Evolutionary conservation across 768 basidiomycete species (phyloP).

Genomic region (Naematelia aurantialba): DNA sequence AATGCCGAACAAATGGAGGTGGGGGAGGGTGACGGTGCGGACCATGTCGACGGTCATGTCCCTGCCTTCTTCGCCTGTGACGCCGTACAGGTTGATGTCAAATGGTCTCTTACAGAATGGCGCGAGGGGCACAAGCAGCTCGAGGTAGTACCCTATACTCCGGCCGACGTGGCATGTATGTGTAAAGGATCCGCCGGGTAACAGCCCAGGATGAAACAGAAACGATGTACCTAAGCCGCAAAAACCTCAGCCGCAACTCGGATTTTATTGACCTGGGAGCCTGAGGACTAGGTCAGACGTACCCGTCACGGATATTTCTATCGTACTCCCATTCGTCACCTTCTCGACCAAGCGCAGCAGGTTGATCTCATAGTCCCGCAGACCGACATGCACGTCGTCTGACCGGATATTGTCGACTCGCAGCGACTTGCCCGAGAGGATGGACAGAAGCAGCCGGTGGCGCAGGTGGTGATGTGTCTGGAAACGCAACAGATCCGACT

Average conservation of each 20-base stretch:
- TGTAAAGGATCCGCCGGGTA: conserved; percentile 71
- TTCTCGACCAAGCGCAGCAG: conserved; percentile 82
- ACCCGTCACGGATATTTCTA: conserved; percentile 97
- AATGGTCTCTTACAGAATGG: conserved; percentile 88
- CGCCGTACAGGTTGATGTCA: conserved; percentile 73
- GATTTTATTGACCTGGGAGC: neutral
- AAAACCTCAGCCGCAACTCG: conserved; percentile 10
- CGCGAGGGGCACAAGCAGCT: conserved; percentile 81
- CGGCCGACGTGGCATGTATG: conserved; percentile 88
- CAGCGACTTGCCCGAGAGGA: conserved; percentile 80
- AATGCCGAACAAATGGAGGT: conserved; percentile 83
- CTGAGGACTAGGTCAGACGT: conserved; percentile 24
- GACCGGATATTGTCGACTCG: conserved; percentile 82
- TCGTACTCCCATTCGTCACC: conserved; percentile 84
- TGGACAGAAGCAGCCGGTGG: conserved; percentile 77
- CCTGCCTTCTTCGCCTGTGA: conserved; percentile 79
- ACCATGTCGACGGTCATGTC: conserved; percentile 91
- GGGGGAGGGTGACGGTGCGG: conserved; percentile 83
- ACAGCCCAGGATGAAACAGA: conserved; percentile 85
- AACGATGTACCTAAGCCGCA: conserved; percentile 71
- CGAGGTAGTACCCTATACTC: conserved; percentile 90
- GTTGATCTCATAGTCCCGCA: conserved; percentile 91
- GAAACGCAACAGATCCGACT: conserved; percentile 47
- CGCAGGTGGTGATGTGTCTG: conserved; percentile 75
- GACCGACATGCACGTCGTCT: conserved; percentile 89